These are phyloP conservation scores for Epithemia pelagica DNA, from an alignment of 108 stramenopile species.

Conservation along the genomic window DNA sequence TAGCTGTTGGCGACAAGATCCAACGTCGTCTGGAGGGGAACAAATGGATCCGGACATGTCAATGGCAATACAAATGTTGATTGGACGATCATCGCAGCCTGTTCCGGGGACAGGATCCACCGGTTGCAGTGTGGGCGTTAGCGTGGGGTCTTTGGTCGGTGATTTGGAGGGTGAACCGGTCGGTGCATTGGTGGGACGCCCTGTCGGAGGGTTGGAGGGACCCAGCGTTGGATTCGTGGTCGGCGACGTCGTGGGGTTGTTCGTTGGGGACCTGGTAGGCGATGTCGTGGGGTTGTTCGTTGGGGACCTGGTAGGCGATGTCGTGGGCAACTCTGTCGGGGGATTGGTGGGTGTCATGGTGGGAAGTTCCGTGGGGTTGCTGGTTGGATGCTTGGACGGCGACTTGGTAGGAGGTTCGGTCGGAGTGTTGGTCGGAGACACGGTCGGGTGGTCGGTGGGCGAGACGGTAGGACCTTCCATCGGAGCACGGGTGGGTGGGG, in stretches of 20 bases:
- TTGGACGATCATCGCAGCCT: too few relatives aligned
- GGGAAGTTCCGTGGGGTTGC: neutral
- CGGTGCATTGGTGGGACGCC: neutral
- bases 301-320: neutral
- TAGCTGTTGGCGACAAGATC: too few relatives aligned
- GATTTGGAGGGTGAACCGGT: neutral
- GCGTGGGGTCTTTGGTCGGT: neutral
- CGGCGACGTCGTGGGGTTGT: neutral
- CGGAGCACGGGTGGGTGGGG: neutral
- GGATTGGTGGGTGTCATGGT: neutral
- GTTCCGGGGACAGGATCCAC: too few relatives aligned
- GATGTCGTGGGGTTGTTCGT: neutral
- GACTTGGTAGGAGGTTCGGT: neutral
- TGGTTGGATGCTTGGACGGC: neutral
- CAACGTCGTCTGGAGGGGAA: too few relatives aligned
- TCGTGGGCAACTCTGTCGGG: neutral
- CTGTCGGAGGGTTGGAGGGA: neutral
- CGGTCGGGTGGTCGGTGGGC: neutral
- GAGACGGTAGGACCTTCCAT: neutral
- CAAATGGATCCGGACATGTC: too few relatives aligned
- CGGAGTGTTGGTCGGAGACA: neutral
- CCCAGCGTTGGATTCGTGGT: neutral
- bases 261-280: neutral
- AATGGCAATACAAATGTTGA: too few relatives aligned
- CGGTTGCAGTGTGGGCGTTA: neutral